A percentile compares a stretch with the other conserved stretches of the same genome.
Conservation (phyloP, 768 basidiomycete genomes). For the Suillus sp. region DNA sequence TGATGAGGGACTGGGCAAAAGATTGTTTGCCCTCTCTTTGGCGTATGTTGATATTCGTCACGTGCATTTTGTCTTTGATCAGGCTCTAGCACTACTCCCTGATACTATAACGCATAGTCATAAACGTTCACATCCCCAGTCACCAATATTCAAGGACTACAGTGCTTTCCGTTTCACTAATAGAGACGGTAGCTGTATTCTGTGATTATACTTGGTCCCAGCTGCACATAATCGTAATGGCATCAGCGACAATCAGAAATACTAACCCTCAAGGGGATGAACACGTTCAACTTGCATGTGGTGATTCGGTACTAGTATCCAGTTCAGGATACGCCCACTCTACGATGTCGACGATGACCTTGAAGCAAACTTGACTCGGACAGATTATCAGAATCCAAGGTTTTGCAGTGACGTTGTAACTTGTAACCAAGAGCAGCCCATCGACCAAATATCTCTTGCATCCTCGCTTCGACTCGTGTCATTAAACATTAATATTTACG, state of each 20-base stretch:
- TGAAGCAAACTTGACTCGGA: conserved; percentile 46
- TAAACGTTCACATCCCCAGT: neutral
- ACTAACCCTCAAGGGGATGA: too few species aligned
- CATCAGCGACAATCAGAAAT: too few species aligned
- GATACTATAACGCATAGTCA: too few species aligned
- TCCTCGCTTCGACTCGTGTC: conserved; percentile 61
- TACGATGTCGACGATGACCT: conserved; percentile 62
- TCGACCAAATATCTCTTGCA: conserved; percentile 61
- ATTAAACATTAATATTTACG: conserved; percentile 68
- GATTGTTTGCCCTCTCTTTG: conserved; percentile 48
- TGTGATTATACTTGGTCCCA: conserved; percentile 25
- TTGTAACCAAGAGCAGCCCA: conserved; percentile 81
- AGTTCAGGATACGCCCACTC: conserved; percentile 63
- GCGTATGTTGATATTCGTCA: conserved; percentile 52
- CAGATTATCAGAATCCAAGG: neutral
- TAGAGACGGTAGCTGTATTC: conserved; percentile 27
- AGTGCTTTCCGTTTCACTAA: conserved; percentile 16
- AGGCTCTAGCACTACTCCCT: too few species aligned
- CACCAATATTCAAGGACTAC: too few species aligned
- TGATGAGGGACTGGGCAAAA: conserved; percentile 22
- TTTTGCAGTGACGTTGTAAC: conserved; percentile 60
- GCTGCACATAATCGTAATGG: conserved; percentile 16
- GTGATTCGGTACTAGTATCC: conserved; percentile 40
- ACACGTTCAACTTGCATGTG: too few species aligned
- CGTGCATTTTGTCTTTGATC: conserved; percentile 25